Evolutionary conservation across 805 yeast species (phyloP), one percentile per base, ranked within the genome.

Genomic region (Candida easanensis): DNA sequence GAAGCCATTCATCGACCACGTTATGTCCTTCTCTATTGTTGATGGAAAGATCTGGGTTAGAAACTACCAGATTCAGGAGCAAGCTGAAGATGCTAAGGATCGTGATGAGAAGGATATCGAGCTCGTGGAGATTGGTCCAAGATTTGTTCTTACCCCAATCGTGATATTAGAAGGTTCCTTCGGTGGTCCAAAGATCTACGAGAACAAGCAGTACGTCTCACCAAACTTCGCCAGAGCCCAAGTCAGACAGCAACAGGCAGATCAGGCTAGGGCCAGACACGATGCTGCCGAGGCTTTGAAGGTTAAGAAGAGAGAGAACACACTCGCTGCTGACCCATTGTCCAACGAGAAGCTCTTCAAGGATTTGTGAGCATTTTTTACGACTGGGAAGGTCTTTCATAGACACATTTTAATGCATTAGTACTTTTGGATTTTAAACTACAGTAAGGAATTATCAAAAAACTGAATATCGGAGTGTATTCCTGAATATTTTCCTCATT

Each of bases 171-270:
- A 93, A 70, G 99, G 99, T 38, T 88, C 97, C 2, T 93, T 93
- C 58, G 91, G 97, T 44, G 99, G 99, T 17, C 97, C 98, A 51
- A 88, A 90, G 75, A 89, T 93, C 52, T 93, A 88, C 68, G 98
- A 93, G 61, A 93, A 93, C 72, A 90, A 88, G 72, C 93, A 91
- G 67, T 93, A 87, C 66, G 96, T 93, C 37, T 87, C 96, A 47
- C 99, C 99, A 52, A 93, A 93, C 73, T 80, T 86, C 47, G 91
- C 84, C 31, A 85, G 99, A 72, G 88, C 99, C 11, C 97, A 90
- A 71, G 49, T 75, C 51, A 86, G 80, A 63, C 85, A 82, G 55
- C 78, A 84, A 61, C 81, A 84, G 42, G 97, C 97, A 3, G 78
- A 74, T 41, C 81, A 80, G 53, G 96, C 97, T 34, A 76, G 74